Conservation (phyloP, 768 basidiomycete species). For the Gyrodon lividus region DNA sequence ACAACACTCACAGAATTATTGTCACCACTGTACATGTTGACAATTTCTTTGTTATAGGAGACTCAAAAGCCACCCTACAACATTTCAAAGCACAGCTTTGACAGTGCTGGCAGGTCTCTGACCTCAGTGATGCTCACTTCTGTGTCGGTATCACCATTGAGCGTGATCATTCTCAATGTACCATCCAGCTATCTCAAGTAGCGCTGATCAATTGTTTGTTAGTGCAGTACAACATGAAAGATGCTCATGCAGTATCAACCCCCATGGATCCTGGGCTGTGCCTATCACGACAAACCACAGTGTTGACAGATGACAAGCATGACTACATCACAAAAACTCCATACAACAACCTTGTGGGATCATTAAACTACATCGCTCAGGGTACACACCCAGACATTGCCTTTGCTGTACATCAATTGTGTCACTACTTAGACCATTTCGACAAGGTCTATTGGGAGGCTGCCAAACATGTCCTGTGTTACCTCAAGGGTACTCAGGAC, state of each 20-base stretch:
- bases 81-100: slow-evolving; percentile 30
- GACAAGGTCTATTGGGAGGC: slow-evolving; percentile 11
- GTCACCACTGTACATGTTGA: slow-evolving; percentile 37
- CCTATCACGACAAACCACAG: no score
- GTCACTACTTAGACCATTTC: slow-evolving; percentile 9
- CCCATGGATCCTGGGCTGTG: slow-evolving; percentile 20
- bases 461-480: slow-evolving; percentile 13
- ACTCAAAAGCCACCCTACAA: slow-evolving; percentile 6
- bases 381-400: slow-evolving; percentile 12
- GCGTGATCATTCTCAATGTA: no score
- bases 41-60: slow-evolving; percentile 26
- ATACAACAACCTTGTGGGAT: slow-evolving; percentile 24
- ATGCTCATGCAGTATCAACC: slow-evolving; percentile 10
- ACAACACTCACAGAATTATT: slow-evolving; percentile 12
- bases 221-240: slow-evolving; percentile 8
- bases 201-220: slow-evolving; percentile 11
- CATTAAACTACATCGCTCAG: slow-evolving; percentile 21
- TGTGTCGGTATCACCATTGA: slow-evolving; percentile 38
- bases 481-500: slow-evolving; percentile 2
- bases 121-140: slow-evolving; percentile 32
- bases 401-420: slow-evolving; percentile 5
- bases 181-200: neutral
- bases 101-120: slow-evolving; percentile 31
- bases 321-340: neutral
- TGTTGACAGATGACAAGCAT: slow-evolving; percentile 2